Percentiles rank a stretch among this genome's conserved stretches.
These are phyloP conservation scores for Zygosaccharomyces pseudobailii DNA, from an alignment of 1,139 yeast genomes.

Conservation along the genomic window DNA sequence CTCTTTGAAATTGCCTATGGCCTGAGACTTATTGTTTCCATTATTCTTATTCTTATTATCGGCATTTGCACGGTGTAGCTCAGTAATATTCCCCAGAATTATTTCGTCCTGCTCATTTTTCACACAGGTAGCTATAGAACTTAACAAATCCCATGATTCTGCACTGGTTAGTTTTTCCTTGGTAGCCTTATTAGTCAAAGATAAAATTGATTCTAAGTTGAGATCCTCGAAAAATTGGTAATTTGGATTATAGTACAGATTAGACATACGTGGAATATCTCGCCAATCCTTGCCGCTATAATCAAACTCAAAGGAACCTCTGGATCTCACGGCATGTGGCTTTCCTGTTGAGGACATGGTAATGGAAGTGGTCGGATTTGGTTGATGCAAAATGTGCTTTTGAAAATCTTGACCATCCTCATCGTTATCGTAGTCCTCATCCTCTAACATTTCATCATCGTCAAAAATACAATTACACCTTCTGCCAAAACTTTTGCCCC, in stretches of 20 bases:
- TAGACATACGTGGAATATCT: slow-evolving; percentile 58
- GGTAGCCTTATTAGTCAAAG: slow-evolving; percentile 33
- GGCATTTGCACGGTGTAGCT: slow-evolving; percentile 1
- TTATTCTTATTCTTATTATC: not conserved
- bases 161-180: slow-evolving; percentile 39
- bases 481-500: slow-evolving; percentile 17
- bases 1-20: slow-evolving; percentile 14
- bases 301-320: slow-evolving; percentile 44
- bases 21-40: slow-evolving; percentile 6
- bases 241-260: slow-evolving; percentile 35
- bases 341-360: slow-evolving; percentile 13
- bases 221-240: slow-evolving; percentile 23
- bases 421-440: slow-evolving; percentile 27
- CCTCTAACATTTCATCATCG: slow-evolving; percentile 31
- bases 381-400: slow-evolving; percentile 2
- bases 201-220: slow-evolving; percentile 11
- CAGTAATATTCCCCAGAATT: slow-evolving; percentile 17
- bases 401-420: slow-evolving; percentile 16
- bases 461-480: slow-evolving; percentile 40
- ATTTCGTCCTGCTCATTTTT: slow-evolving; percentile 39
- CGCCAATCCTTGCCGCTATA: slow-evolving; percentile 64
- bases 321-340: slow-evolving; percentile 39
- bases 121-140: slow-evolving; percentile 50
- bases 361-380: slow-evolving; percentile 10
- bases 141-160: slow-evolving; percentile 22